These are phyloP conservation scores for Ogataea wickerhamii DNA, from an alignment of 805 yeast species.

Conservation along the genomic window DNA sequence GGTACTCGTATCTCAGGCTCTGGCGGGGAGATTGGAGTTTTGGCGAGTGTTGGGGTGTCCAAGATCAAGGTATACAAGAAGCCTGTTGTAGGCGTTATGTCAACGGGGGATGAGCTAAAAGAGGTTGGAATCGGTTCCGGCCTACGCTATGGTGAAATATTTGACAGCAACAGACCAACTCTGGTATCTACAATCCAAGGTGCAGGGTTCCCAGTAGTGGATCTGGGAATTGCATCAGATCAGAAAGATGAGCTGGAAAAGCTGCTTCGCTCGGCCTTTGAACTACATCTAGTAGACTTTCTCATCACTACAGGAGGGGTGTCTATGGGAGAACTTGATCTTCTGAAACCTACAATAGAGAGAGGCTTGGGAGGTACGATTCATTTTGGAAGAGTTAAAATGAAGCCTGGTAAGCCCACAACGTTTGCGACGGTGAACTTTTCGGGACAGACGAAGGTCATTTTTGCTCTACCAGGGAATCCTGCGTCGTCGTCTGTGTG, in stretches of 20 bases:
- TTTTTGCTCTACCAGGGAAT: constrained; percentile 54
- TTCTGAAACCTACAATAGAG: constrained; percentile 47
- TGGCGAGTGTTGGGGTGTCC: constrained; percentile 45
- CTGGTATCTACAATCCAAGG: constrained; percentile 35
- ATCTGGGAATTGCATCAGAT: constrained; percentile 51
- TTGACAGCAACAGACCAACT: constrained; percentile 49
- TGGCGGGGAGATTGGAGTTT: constrained; percentile 50
- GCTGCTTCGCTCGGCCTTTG: constrained; percentile 27
- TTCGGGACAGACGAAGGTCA: constrained; percentile 25
- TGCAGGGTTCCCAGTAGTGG: constrained; percentile 38
- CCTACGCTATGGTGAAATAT: constrained; percentile 42
- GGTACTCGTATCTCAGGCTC: constrained; percentile 36
- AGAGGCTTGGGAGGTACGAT: constrained; percentile 39
- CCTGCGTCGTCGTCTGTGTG: constrained; percentile 55
- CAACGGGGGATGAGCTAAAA: constrained; percentile 51
- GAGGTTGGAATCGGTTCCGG: constrained; percentile 28
- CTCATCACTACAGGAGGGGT: constrained; percentile 55
- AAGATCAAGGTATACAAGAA: constrained; percentile 36
- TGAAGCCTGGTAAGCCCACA: constrained; percentile 60
- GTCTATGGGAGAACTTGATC: constrained; percentile 55
- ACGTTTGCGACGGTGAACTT: constrained; percentile 48
- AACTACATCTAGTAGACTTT: constrained; percentile 33
- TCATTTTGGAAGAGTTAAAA: constrained; percentile 53
- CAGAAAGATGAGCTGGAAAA: constrained; percentile 26
- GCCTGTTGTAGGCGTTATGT: constrained; percentile 45